phyloP scores from a whole-genome alignment of 805 yeast species.

The Spathaspora girioi region DNA sequence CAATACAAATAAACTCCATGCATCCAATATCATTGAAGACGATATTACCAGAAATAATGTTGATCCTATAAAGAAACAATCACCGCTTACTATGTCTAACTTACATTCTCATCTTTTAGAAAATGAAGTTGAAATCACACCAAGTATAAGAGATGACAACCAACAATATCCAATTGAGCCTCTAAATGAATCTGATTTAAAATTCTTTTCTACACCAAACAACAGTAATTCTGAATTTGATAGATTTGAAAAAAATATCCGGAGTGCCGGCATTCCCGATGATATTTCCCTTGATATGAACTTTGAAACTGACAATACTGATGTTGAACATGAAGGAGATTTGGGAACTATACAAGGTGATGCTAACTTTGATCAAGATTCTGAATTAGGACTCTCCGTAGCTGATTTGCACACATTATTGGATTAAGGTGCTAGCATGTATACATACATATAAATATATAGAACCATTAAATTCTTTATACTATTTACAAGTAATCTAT shows the following conservation, averaged over 20 bases:
- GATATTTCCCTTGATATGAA: slow-evolving; percentile 4
- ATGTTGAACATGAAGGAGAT: slow-evolving; percentile 14
- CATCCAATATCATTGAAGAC: slow-evolving; percentile 12
- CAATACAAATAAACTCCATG: slow-evolving; percentile 18
- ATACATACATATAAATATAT: background rate
- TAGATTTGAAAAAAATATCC: slow-evolving; percentile 5
- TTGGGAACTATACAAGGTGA: background rate
- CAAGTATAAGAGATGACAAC: background rate
- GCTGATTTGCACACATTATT: slow-evolving; percentile 34
- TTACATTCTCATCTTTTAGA: background rate
- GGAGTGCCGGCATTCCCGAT: background rate
- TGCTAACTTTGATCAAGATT: background rate
- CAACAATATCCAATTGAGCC: slow-evolving; percentile 25
- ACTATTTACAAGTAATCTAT: background rate
- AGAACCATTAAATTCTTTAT: slow-evolving; percentile 7
- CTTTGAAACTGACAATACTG: slow-evolving; percentile 12
- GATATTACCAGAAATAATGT: slow-evolving; percentile 12
- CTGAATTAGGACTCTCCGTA: slow-evolving; percentile 24
- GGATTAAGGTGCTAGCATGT: slow-evolving; percentile 19
- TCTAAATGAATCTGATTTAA: slow-evolving; percentile 22
- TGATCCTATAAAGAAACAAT: slow-evolving; percentile 26
- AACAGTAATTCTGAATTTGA: slow-evolving; percentile 8
- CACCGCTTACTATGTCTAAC: background rate
- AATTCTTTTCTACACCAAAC: slow-evolving; percentile 22
- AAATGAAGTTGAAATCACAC: slow-evolving; percentile 5